Evolutionary conservation across 2,329 filamentous ascomycete genomes (phyloP), one percentile per base, ranked within the genome.

Genomic region (Raffaelea deltoideospora): DNA sequence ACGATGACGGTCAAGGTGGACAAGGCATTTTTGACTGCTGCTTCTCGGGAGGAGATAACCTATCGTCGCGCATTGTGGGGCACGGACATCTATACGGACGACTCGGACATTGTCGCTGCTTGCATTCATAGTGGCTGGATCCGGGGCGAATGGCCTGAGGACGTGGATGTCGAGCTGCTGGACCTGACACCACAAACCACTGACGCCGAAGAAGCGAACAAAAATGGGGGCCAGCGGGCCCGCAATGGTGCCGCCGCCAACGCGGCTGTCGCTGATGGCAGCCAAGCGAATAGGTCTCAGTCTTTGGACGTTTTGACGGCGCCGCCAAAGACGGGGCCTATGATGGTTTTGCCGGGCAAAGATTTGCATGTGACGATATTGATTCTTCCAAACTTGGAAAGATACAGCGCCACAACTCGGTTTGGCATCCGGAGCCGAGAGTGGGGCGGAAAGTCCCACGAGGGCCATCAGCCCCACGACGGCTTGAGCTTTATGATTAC

Each of bases 111-210:
- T 1, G 70, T 98, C 19, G 88, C 86, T 0, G 87, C 88, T 3
- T 88, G 87, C 41, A 88, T 98, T 32, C 90, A 98, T 54, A 77
- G 78, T 2, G 90, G 90, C 4, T 96, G 86, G 76, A 80, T 98
- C 46, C 76, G 79, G 30, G 88, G 88, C 24, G 84, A 87, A 48
- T 94, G 87, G 80, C 65, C 75, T 5, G 76, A 86, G 7, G 79
- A 84, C 26, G 71, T 90, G 2, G 81, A 90, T 47, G 64, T 73
- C 1, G 62, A 65, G 11, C 62, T 88, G 56, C 64, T 93, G 10
- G 70, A 71, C 15, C 55, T 76, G 3, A 63, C 69, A 19, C 48
- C 53, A 33, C 50, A 55, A 33, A 44, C 59, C 26, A 37, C 41
- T 2, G 47, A 49, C 17, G 33, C 42, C n/a, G 34, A 31, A 2